Evolutionary conservation across 2,329 filamentous ascomycete genomes (phyloP).

Genomic region (Trichophyton equinum): DNA sequence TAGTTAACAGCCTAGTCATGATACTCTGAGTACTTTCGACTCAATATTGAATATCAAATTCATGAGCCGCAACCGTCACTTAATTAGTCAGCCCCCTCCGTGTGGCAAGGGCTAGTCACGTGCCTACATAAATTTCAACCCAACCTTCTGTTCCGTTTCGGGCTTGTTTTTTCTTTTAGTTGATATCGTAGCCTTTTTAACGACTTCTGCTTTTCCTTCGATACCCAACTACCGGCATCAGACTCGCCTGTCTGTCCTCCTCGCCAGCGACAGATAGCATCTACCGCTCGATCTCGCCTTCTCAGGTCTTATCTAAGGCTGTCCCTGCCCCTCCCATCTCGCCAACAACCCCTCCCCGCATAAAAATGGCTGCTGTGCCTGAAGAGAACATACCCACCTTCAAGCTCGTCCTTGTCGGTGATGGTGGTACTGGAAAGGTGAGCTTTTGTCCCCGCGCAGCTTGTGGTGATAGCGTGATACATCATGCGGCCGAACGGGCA

Average conservation of each 20-base stretch:
- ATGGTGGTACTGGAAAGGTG: conserved; percentile 99
- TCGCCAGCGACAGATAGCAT: neutral
- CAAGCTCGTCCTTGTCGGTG: conserved; percentile 99
- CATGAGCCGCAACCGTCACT: neutral
- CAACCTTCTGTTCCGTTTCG: neutral
- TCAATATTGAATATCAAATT: too few species aligned
- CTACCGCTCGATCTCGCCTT: neutral
- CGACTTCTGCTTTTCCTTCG: neutral
- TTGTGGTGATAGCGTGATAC: neutral
- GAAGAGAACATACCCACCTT: conserved; percentile 58
- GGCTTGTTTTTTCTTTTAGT: neutral
- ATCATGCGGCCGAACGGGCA: too few species aligned
- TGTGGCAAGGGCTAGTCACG: conserved; percentile 1
- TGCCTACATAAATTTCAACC: conserved; percentile 2
- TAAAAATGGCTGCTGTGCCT: neutral
- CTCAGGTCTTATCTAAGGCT: neutral
- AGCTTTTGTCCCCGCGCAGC: conserved; percentile 23
- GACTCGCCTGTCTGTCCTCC: neutral
- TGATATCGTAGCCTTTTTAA: neutral
- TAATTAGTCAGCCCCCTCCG: conserved; percentile 3
- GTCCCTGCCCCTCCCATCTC: neutral
- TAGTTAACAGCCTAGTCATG: too few species aligned
- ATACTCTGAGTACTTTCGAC: too few species aligned
- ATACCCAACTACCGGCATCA: neutral
- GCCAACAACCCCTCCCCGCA: conserved; percentile 48